Evolutionary conservation across 192 early-diverging fungal genomes (phyloP).

Genomic region (Polychytrium aggregatum): DNA sequence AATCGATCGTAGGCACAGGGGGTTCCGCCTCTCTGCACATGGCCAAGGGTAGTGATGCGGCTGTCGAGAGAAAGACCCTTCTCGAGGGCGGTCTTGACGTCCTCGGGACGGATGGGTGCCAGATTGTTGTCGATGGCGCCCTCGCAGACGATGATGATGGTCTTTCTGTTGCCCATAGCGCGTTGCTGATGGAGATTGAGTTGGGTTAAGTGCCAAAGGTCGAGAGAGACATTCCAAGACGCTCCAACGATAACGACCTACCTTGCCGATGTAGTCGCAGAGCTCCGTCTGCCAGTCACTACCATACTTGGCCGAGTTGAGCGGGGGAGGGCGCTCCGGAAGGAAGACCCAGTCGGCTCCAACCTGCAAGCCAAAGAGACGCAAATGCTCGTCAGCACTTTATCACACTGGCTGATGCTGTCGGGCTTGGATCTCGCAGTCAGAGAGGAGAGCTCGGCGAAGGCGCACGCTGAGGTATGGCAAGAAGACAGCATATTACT

Average conservation of each 20-base stretch:
- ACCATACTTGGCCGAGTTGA: constrained; percentile 33
- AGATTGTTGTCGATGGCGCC: constrained; percentile 86
- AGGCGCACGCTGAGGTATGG: too few relatives aligned
- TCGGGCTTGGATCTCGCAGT: too few relatives aligned
- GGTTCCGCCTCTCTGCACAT: constrained; percentile 89
- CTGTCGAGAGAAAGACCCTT: constrained; percentile 77
- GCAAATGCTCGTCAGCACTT: too few relatives aligned
- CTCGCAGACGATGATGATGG: constrained; percentile 91
- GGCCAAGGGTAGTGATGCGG: constrained; percentile 86
- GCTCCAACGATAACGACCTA: constrained; percentile 11
- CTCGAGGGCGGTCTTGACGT: constrained; percentile 72
- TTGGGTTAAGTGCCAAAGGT: background rate
- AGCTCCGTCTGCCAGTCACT: constrained; percentile 83
- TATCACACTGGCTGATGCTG: too few relatives aligned
- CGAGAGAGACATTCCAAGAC: background rate
- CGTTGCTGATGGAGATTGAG: constrained; percentile 37
- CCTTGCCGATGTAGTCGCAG: constrained; percentile 62
- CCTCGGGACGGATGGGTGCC: constrained; percentile 76
- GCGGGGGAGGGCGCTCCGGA: constrained; percentile 79
- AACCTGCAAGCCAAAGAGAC: constrained; percentile 18
- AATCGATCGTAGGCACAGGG: constrained; percentile 87
- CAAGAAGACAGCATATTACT: too few relatives aligned
- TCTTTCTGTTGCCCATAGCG: constrained; percentile 76
- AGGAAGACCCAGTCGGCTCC: constrained; percentile 96
- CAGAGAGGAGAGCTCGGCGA: too few relatives aligned